Conservation (phyloP, 2,329 filamentous ascomycete species). For the Xylariales sp. region DNA sequence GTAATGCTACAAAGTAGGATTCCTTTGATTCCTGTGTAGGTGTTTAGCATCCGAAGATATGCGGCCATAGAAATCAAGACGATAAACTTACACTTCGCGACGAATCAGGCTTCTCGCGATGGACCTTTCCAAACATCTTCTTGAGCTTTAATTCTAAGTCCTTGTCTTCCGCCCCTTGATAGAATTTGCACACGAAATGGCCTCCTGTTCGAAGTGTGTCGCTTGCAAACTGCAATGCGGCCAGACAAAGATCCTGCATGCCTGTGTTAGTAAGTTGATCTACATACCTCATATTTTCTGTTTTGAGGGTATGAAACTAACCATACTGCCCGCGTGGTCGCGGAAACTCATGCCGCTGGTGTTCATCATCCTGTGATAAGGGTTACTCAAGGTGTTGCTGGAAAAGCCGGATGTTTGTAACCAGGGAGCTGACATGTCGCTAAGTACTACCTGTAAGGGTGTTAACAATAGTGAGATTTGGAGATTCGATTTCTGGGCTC, state of each 20-base stretch:
- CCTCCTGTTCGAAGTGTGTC: constrained; percentile 86
- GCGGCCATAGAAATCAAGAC: not conserved
- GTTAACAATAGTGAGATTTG: constrained; percentile 30
- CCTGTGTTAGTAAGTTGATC: constrained; percentile 12
- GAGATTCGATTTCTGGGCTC: not conserved
- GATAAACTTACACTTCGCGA: constrained; percentile 78
- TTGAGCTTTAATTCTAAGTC: constrained; percentile 78
- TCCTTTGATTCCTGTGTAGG: constrained; percentile 82
- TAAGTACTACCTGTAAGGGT: constrained; percentile 77
- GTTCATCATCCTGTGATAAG: constrained; percentile 99
- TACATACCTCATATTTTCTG: not conserved
- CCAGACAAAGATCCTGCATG: constrained; percentile 84
- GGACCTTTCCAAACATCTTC: constrained; percentile 81
- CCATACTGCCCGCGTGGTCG: constrained; percentile 96
- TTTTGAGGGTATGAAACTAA: constrained; percentile 57
- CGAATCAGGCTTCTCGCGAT: constrained; percentile 90
- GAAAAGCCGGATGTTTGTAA: constrained; percentile 80
- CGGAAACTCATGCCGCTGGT: constrained; percentile 88
- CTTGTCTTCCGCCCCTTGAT: constrained; percentile 90
- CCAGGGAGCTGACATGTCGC: constrained; percentile 99
- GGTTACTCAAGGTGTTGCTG: constrained; percentile 93
- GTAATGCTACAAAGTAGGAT: constrained; percentile 84
- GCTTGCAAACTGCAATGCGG: constrained; percentile 85
- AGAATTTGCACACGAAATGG: constrained; percentile 97
- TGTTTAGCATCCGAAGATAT: constrained; percentile 22